Percentiles rank a stretch among this genome's conserved stretches.
These are phyloP conservation scores for Nannochloropsis gaditana DNA, from an alignment of 108 stramenopile genomes.

Conservation along the genomic window DNA sequence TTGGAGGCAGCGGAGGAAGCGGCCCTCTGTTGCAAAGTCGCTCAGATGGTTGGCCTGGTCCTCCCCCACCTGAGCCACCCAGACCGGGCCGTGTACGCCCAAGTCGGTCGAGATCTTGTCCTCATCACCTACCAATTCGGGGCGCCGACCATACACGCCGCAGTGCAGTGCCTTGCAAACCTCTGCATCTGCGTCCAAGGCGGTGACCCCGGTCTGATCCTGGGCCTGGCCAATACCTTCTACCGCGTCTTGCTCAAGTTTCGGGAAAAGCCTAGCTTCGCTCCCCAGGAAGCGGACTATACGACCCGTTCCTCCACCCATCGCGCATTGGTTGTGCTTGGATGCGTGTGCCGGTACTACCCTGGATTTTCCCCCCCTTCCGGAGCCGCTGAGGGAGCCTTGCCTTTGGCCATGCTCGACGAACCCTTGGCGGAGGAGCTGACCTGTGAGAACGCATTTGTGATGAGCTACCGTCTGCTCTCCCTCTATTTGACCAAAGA, in stretches of 20 bases:
- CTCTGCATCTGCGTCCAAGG: not conserved
- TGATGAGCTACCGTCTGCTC: not conserved
- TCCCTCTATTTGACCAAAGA: not conserved
- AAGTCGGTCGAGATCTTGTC: constrained; percentile 30
- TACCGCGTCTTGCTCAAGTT: constrained; percentile 25
- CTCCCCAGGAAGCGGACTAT: not conserved
- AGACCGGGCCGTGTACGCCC: constrained; percentile 20
- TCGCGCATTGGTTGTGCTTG: constrained; percentile 29
- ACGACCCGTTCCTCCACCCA: constrained; percentile 9
- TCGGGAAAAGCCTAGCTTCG: not conserved
- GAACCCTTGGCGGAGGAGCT: not conserved
- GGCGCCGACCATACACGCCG: constrained; percentile 31
- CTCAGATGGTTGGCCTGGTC: constrained; percentile 33
- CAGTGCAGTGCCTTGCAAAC: constrained; percentile 32
- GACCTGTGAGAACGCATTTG: not conserved
- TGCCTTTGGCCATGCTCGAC: not conserved
- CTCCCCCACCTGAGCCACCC: constrained; percentile 29
- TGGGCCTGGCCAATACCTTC: constrained; percentile 28
- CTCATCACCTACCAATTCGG: constrained; percentile 33
- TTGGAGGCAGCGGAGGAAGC: constrained; percentile 32
- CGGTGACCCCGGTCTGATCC: constrained; percentile 22
- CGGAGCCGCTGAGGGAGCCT: not conserved
- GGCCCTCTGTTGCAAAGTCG: constrained; percentile 23
- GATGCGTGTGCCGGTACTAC: constrained; percentile 36
- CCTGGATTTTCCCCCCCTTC: not conserved